Evolutionary conservation across 2,329 filamentous ascomycete species (phyloP), one percentile per base, ranked within the genome.

Genomic region (Trichoderma sp.): DNA sequence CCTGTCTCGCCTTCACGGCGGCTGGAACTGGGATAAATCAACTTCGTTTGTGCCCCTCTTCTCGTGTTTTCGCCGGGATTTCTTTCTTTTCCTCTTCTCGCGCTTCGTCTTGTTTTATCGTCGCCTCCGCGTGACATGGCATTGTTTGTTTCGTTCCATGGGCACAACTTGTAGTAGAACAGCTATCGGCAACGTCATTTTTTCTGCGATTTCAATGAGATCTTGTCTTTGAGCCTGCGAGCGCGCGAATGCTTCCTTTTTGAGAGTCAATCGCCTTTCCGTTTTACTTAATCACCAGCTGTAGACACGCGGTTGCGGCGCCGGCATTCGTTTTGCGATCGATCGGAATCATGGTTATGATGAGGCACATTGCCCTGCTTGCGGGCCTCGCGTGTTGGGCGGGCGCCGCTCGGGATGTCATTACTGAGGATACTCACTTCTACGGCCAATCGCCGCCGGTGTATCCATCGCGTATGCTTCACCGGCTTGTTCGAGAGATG

Each of bases 401-500:
- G 8, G 12, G 29, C 22, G 60, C 70, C 7, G 52, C 69, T 9
- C 32, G 34, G n/a, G 63, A 69, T 63, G 67, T 73, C 34, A 81
- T 84, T 64, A 77, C 72, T 4, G 76, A 78, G 48, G 77, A 86
- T 70, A 70, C 74, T 0, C 78, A 78, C 67, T 86, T 86, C 64
- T 85, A 84, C 67, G 84, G 84, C 42, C 76, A 81, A 70, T 85
- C 83, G 9, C 82, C 82, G 32, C 78, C 82, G 0, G 80, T 85
- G 0, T 85, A 86, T 70, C 84, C 84, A 5, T 83, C 84, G 8
- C 84, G 83, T 85, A 72, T 74, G 83, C 78, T 35, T n/a, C 10
- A 15, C 10, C 4, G 4, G 45, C 22, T 15, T 29, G 15, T 15
- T 39, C 2, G 2, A n/a, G 10, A 17, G n/a, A 42, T 8, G 7